phyloP scores from a whole-genome alignment of 2,329 filamentous ascomycete species.

The Sporothrix inflata region DNA sequence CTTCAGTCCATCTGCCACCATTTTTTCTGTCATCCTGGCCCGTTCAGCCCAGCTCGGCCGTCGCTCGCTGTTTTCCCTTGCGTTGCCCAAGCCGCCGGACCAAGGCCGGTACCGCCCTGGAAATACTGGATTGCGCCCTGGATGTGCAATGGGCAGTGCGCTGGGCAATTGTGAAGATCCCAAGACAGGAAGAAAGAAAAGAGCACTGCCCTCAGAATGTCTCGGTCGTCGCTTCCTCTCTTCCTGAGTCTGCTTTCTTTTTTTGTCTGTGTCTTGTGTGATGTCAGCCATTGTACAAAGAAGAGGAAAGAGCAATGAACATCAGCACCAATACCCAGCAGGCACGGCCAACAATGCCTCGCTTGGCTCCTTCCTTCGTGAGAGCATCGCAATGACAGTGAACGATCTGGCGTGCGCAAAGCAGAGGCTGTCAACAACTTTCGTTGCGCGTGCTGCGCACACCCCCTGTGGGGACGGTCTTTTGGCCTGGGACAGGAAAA shows the following conservation, averaged over 20 bases:
- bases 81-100: not conserved
- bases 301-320: constrained; percentile 4
- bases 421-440: constrained; percentile 6
- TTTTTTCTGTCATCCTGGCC: not conserved
- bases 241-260: not conserved
- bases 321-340: not conserved
- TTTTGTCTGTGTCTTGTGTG: not conserved
- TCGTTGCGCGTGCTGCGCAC: not conserved
- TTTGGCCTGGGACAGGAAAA: constrained; percentile 20
- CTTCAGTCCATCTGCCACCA: constrained; percentile 7
- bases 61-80: not conserved
- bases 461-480: constrained; percentile 13
- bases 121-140: constrained; percentile 3
- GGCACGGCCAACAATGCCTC: not conserved
- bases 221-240: not conserved
- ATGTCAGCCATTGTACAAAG: not conserved
- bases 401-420: constrained; percentile 1
- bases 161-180: constrained; percentile 6
- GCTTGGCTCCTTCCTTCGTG: constrained; percentile 5
- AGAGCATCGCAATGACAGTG: not conserved
- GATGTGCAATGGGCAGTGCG: constrained; percentile 10
- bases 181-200: not conserved
- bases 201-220: not conserved
- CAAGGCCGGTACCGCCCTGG: constrained; percentile 24
- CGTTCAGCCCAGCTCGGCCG: not conserved